Conservation (phyloP, 345 rosid species). For the Ailanthus altissimus region DNA sequence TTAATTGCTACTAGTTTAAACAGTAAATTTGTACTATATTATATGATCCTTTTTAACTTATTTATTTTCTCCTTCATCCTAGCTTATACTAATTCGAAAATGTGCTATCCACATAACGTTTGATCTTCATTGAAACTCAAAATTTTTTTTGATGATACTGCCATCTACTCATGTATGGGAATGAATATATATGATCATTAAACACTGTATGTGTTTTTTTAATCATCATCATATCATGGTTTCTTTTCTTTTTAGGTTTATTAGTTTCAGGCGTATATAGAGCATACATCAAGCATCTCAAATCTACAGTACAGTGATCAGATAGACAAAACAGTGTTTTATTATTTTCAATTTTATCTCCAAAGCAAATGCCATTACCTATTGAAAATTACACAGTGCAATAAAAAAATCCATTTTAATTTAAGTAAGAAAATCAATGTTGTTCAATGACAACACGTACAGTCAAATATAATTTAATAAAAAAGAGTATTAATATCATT, state of each 20-base stretch:
- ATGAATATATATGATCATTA: not conserved
- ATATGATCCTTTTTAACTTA: not conserved
- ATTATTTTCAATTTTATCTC: not conserved
- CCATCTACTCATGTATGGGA: not conserved
- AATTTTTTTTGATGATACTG: not conserved
- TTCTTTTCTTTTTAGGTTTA: not conserved
- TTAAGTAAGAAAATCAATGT: not conserved
- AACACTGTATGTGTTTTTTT: not conserved
- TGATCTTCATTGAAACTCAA: not conserved
- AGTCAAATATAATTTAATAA: too few relatives aligned
- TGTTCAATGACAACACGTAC: too few relatives aligned
- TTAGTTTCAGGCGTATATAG: not conserved
- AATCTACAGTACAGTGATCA: not conserved
- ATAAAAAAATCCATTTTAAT: not conserved
- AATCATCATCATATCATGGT: not conserved
- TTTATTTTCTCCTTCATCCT: not conserved
- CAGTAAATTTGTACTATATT: slow-evolving; percentile 18
- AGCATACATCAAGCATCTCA: not conserved
- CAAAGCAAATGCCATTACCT: not conserved
- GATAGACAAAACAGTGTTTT: not conserved
- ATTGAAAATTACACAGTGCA: not conserved
- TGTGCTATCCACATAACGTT: too few relatives aligned
- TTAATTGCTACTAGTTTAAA: slow-evolving; percentile 27
- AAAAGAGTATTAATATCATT: too few relatives aligned
- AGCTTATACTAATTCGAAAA: too few relatives aligned